Base-by-base conservation (phyloP, 768 basidiomycete species). In the Cystobasidium onofrii region DNA sequence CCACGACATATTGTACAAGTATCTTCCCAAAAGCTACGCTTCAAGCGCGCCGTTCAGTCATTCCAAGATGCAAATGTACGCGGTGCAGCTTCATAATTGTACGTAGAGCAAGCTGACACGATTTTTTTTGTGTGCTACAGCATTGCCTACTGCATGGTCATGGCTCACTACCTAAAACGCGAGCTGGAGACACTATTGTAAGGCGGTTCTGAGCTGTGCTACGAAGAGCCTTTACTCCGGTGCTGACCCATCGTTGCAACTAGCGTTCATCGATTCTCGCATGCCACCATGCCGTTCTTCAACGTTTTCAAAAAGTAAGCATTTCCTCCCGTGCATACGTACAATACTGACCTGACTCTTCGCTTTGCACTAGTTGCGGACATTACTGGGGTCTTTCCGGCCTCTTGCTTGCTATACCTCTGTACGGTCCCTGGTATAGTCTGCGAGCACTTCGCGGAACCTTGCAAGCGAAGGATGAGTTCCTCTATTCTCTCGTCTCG, bases 251-350 rank as follows among this genome's bases (percentile, higher is more conserved):
- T n/a, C n/a, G n/a, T n/a, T n/a, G n/a, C 31, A 13, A 20, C 7
- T 25, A 91, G 90, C 78, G 87, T 99, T 0, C 96, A 99, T 80
- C 89, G 91, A 13, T 98, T 97, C 85, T 97, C 93, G 34, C 87
- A 92, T 82, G 90, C 88, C 0, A 96, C 95, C 0, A 95, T 98
- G 90, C 96, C 95, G 0, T 81, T 88, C 73, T 78, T 79, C 74
- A 90, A 92, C 80, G 86, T 98, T 41, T 88, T 95, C 84, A 90
- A 88, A 81, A 99, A 99, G 95, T 96, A 70, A 33, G 86, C 17
- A 7, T 34, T 18, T 25, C 18, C n/a, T 34, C 50, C 9, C 41
- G 2, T 23, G 41, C 17, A 1, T 7, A 13, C 7, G 10, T 29
- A 15, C 27, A 46, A 23, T 36, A 20, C 6, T 64, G 36, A 43